A percentile compares a stretch with the other conserved stretches of the same genome.
Conservation (phyloP, 1,284 basidiomycete genomes). For the Tilletia indica region DNA sequence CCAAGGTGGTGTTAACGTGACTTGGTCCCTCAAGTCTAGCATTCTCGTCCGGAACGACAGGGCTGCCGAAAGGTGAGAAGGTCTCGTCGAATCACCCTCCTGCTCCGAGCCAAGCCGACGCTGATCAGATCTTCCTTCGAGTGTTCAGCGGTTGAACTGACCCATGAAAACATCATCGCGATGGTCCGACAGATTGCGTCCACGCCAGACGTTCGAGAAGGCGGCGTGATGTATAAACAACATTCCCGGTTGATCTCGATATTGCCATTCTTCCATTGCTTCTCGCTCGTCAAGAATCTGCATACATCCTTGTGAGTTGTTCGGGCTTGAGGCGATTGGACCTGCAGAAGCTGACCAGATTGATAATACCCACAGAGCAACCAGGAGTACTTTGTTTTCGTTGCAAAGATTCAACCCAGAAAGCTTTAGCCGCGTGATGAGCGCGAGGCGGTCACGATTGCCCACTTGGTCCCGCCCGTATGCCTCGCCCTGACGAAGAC, state of each 20-base stretch:
- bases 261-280: conserved; percentile 10
- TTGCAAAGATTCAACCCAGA: background rate
- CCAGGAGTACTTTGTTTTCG: background rate
- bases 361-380: background rate
- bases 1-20: too few relatives aligned
- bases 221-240: background rate
- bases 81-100: background rate
- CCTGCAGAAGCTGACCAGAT: too few relatives aligned
- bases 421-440: background rate
- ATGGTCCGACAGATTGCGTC: background rate
- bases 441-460: background rate
- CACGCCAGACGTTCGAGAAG: background rate
- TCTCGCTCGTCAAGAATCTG: conserved; percentile 10
- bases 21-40: background rate
- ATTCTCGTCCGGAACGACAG: conserved; percentile 7
- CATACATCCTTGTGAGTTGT: background rate
- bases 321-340: too few relatives aligned
- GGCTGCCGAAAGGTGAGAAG: background rate
- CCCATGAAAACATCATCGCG: background rate
- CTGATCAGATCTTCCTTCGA: background rate
- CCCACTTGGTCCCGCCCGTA: background rate
- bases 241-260: background rate
- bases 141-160: background rate
- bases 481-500: conserved; percentile 4
- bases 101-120: background rate